Percentiles rank a stretch among this genome's conserved stretches.
Conservation (phyloP, 805 yeast species). For the Barnettozyma wickerhamii region DNA sequence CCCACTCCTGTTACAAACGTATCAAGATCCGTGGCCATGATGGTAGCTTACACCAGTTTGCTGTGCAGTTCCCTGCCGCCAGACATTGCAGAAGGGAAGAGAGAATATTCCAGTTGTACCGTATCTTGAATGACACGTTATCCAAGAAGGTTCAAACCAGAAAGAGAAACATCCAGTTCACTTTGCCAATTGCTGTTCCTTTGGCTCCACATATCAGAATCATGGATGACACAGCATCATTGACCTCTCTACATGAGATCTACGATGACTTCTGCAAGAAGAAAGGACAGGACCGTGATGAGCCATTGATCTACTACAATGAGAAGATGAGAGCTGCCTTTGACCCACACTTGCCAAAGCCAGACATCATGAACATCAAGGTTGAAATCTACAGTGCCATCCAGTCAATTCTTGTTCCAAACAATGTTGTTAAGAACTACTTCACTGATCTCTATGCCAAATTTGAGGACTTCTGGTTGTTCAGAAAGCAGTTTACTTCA, state of each 20-base stretch:
- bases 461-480: conserved; percentile 95
- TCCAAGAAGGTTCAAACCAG: conserved; percentile 83
- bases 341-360: conserved; percentile 90
- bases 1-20: conserved; percentile 85
- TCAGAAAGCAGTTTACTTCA: conserved; percentile 90
- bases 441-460: conserved; percentile 65
- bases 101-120: conserved; percentile 84
- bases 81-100: conserved; percentile 97
- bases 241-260: conserved; percentile 70
- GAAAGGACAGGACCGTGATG: conserved; percentile 74
- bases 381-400: conserved; percentile 90
- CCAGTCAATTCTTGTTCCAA: conserved; percentile 82
- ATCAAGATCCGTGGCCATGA: conserved; percentile 89
- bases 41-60: conserved; percentile 87
- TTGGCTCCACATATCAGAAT: conserved; percentile 91
- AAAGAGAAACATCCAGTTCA: conserved; percentile 77
- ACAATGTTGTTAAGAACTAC: conserved; percentile 74
- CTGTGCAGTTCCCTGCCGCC: conserved; percentile 97
- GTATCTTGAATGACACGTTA: conserved; percentile 80
- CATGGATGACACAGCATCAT: conserved; percentile 74
- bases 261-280: conserved; percentile 84
- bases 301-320: conserved; percentile 81
- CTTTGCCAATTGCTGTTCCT: conserved; percentile 89
- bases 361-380: conserved; percentile 82
- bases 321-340: conserved; percentile 87